Percentiles rank a stretch among this genome's conserved stretches.
Evolutionary conservation across 345 rosid genomes (phyloP).

Genomic region (Populus ilicifolia): DNA sequence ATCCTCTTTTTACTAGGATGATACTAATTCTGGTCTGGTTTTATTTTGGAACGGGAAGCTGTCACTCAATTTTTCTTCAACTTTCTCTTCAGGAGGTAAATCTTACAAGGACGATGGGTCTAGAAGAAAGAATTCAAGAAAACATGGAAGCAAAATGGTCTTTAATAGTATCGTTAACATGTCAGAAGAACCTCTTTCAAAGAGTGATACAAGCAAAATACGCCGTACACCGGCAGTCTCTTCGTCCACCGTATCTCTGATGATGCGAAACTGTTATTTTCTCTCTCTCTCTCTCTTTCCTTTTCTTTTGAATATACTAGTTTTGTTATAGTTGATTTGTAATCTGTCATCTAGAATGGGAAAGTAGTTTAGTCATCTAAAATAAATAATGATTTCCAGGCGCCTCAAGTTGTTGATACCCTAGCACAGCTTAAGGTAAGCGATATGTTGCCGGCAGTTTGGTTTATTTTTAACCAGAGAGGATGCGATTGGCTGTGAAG

Average conservation of each 20-base stretch:
- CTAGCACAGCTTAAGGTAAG: conserved; percentile 65
- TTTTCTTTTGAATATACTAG: background rate
- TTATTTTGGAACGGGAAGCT: conserved; percentile 64
- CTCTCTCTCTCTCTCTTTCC: background rate
- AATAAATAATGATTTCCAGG: conserved; percentile 44
- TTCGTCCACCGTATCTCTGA: background rate
- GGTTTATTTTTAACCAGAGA: conserved; percentile 93
- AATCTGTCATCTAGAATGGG: background rate
- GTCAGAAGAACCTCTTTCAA: conserved; percentile 64
- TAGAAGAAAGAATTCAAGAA: conserved; percentile 66
- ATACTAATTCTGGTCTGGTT: conserved; percentile 4
- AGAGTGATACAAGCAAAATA: conserved; percentile 68
- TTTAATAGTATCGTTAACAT: conserved; percentile 24
- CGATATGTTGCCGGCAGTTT: conserved; percentile 89
- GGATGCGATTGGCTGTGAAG: conserved; percentile 92
- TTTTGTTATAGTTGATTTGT: conserved; percentile 5
- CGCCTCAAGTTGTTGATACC: conserved; percentile 79
- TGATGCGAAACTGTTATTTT: background rate
- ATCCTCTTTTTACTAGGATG: conserved; percentile 70
- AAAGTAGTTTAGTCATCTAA: conserved; percentile 10
- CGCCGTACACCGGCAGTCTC: conserved; percentile 71
- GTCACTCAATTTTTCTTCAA: conserved; percentile 67
- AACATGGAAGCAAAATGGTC: conserved; percentile 40
- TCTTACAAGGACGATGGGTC: conserved; percentile 48
- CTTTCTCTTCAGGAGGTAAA: conserved; percentile 55